Conservation (phyloP, 2,329 filamentous ascomycete genomes). For the Pseudocercospora musae region DNA sequence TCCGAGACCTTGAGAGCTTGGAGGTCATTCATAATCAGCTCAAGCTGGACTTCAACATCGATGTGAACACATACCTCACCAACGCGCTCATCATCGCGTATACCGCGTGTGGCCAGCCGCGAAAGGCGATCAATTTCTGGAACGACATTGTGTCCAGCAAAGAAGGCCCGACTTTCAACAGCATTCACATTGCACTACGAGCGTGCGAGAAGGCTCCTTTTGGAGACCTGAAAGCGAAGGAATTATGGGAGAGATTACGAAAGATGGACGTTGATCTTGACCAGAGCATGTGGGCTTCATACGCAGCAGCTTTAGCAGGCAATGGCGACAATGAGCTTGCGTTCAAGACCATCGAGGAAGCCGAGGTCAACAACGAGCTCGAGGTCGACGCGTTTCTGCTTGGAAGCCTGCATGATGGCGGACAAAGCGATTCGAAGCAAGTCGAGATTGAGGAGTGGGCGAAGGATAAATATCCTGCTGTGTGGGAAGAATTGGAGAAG, state of each 20-base stretch:
- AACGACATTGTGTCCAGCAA: slow-evolving; percentile 72
- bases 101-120: slow-evolving; percentile 62
- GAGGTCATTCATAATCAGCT: slow-evolving; percentile 85
- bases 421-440: slow-evolving; percentile 60
- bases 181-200: slow-evolving; percentile 75
- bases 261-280: slow-evolving; percentile 77
- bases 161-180: slow-evolving; percentile 84
- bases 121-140: slow-evolving; percentile 75
- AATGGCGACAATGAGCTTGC: slow-evolving; percentile 69
- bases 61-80: slow-evolving; percentile 70
- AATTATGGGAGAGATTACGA: slow-evolving; percentile 68
- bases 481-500: slow-evolving; percentile 65
- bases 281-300: slow-evolving; percentile 68
- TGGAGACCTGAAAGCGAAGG: slow-evolving; percentile 46
- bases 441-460: slow-evolving; percentile 72
- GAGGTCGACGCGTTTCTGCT: slow-evolving; percentile 72
- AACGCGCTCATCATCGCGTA: slow-evolving; percentile 89
- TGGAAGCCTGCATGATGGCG: slow-evolving; percentile 71
- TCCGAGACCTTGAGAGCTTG: slow-evolving; percentile 55
- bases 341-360: slow-evolving; percentile 62
- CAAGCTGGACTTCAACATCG: slow-evolving; percentile 82
- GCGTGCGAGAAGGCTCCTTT: slow-evolving; percentile 63
- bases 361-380: slow-evolving; percentile 63
- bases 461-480: slow-evolving; percentile 60
- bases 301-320: slow-evolving; percentile 71